These are phyloP conservation scores for Xylariaceae sp. DNA, from an alignment of 2,329 filamentous ascomycete species.

Conservation along the genomic window DNA sequence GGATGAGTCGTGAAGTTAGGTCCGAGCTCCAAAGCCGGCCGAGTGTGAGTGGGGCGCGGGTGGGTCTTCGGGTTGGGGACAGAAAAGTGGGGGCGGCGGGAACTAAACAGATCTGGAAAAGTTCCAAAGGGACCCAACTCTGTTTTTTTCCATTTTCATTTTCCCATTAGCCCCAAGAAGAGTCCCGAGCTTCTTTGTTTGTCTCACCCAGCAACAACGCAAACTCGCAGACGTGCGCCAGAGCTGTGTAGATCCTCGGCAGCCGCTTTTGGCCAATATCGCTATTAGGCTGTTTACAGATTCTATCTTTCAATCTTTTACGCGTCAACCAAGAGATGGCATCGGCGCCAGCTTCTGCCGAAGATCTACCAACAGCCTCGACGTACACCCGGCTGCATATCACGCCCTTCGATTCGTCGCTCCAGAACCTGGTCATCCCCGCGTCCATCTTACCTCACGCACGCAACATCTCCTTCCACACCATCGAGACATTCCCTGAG, in stretches of 20 bases:
- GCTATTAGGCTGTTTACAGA: not conserved
- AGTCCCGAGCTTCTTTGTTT: too few species aligned
- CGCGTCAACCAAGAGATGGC: constrained; percentile 21
- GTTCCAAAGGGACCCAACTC: not conserved
- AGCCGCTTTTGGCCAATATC: not conserved
- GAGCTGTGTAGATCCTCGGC: not conserved
- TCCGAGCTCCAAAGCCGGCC: not conserved
- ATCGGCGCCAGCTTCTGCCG: constrained; percentile 11
- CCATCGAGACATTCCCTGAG: constrained; percentile 81
- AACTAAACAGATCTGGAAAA: not conserved
- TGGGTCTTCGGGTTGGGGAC: not conserved
- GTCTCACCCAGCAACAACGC: not conserved
- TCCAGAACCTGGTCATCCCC: constrained; percentile 68
- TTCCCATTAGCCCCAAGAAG: too few species aligned
- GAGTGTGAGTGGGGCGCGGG: not conserved
- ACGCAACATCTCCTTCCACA: constrained; percentile 82
- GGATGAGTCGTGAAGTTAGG: not conserved
- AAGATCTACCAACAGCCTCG: constrained; percentile 10
- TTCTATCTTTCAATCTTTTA: constrained; percentile 6
- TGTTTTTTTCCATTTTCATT: not conserved
- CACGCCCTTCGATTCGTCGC: constrained; percentile 71
- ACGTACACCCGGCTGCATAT: constrained; percentile 69
- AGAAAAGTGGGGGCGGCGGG: not conserved
- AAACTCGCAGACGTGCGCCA: not conserved
- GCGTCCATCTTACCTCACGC: constrained; percentile 60